Base-by-base conservation (phyloP, 805 yeast species). In the Nakazawaea wyomingensis region DNA sequence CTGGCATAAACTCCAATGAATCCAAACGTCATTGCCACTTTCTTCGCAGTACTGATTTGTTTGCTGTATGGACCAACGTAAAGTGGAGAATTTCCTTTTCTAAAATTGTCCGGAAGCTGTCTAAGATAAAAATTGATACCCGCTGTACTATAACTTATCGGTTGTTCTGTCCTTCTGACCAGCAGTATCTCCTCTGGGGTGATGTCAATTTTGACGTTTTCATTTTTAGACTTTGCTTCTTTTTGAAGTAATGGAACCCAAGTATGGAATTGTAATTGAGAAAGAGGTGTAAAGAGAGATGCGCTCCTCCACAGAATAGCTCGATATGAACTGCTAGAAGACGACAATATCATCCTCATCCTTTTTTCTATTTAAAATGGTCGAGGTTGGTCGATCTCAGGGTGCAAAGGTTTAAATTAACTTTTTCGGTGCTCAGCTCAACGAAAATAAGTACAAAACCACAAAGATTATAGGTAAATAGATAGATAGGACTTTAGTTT, bases 1-100 rank as follows among this genome's bases (percentile, higher is more conserved):
- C 82, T 78, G 16, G 82, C 76, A 48, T 81, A 78, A 4, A 75
- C 55, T 0, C 88, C 88, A 22, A 79, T 56, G 0, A 72, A 70
- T 2, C 80, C 77, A 52, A 82, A 74, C 20, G 84, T 82, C 8
- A 83, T 53, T 2, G 85, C 67, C 44, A 82, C 65, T 48, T 88
- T 59, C 52, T 81, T 83, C 35, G 82, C 65, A 43, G 80, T 68
- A 2, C 85, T 76, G 2, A 82, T 78, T 44, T 80, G 79, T 37
- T 74, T 72, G 6, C 77, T 67, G 2, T 80, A 68, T 0, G 89
- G 87, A 0, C 84, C 78, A 39, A 69, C 74, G 52, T 85, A 85
- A 20, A 85, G 51, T 3, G 90, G 83, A 47, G 68, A 69, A 52
- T 78, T 73, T 2, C 85, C 78, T 5, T 80, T 61, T 41, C 87